Base-by-base conservation (phyloP, 495 filamentous ascomycete genomes). In the Aspergillus bertholletiae region DNA sequence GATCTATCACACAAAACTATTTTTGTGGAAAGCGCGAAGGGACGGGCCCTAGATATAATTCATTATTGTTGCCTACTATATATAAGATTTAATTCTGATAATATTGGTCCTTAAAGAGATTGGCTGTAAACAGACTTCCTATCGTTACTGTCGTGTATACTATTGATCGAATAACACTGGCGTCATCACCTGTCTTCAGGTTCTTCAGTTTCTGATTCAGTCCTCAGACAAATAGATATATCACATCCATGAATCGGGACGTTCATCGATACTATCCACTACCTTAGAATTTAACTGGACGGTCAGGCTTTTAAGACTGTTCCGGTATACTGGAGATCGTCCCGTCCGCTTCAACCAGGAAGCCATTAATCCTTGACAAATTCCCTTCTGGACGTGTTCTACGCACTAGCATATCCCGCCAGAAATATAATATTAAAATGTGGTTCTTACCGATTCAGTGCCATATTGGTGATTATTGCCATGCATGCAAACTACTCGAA, bases 381-480 rank as follows among this genome's bases (percentile, higher is more conserved):
- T 58, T 54, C 41, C 43, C 53, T 54, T 52, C 56, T 55, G 45
- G 59, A 60, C 52, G 47, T 62, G 55, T 62, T 51, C 59, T 35
- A 60, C 49, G 57, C 49, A 43, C 18, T 32, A 32, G 32, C 15
- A 40, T 22, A 12, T n/a, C 22, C 20, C 13, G 23, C 13, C 32
- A 37, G 30, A 27, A 15, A 7, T 23, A 24, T 24, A 17, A n/a
- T n/a, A n/a, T n/a, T n/a, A n/a, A n/a, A n/a, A n/a, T n/a, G n/a
- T n/a, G n/a, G n/a, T n/a, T n/a, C n/a, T n/a, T n/a, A n/a, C n/a
- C n/a, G n/a, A n/a, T n/a, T n/a, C n/a, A n/a, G n/a, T n/a, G n/a
- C n/a, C n/a, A n/a, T n/a, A n/a, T n/a, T n/a, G n/a, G n/a, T n/a
- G n/a, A n/a, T n/a, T n/a, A n/a, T n/a, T n/a, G n/a, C n/a, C n/a